Base-by-base conservation (phyloP, 2,329 filamentous ascomycete species). In the Pseudopyrenochaeta lycopersici region DNA sequence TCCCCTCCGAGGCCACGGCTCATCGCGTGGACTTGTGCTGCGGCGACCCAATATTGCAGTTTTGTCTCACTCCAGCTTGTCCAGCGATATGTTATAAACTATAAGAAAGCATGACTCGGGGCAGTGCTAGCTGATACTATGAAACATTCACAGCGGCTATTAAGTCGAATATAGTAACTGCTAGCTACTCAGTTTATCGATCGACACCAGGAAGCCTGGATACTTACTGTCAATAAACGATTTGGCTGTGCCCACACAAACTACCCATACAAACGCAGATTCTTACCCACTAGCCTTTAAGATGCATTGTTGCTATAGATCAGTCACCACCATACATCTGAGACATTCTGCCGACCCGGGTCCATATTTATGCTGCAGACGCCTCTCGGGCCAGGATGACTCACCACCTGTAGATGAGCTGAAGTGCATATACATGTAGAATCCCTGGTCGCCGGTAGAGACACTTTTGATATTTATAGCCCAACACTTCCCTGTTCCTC, bases 381-480 rank as follows among this genome's bases (percentile, higher is more conserved):
- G 35, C 49, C 49, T 52, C 43, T 30, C 43, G 31, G 12, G 43
- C 27, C 45, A 41, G 27, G 11, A 5, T 23, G 18, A 21, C 23
- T 41, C 21, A 31, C 10, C 40, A 42, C 15, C 40, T 29, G 17
- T 11, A 49, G 29, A 48, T 35, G 44, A 42, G 54, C 50, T 51
- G 54, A 51, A 17, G 18, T 39, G 41, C 39, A 43, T 45, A 36
- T 21, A 27, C 49, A 38, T 23, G 5, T 39, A 38, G 29, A 32
- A 21, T 36, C 51, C 33, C 21, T 27, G 21, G 31, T 35, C 41
- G 40, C 33, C 46, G 27, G 46, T 43, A 39, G 49, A 36, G 29
- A 40, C 30, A 36, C 35, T 27, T 41, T 41, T 48, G 29, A 39
- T 69, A 66, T 62, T 62, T 47, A 58, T 64, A 63, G 55, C 54